Conservation (phyloP, 306 rosid genomes). For the Ammopiptanthus mongolicus region DNA sequence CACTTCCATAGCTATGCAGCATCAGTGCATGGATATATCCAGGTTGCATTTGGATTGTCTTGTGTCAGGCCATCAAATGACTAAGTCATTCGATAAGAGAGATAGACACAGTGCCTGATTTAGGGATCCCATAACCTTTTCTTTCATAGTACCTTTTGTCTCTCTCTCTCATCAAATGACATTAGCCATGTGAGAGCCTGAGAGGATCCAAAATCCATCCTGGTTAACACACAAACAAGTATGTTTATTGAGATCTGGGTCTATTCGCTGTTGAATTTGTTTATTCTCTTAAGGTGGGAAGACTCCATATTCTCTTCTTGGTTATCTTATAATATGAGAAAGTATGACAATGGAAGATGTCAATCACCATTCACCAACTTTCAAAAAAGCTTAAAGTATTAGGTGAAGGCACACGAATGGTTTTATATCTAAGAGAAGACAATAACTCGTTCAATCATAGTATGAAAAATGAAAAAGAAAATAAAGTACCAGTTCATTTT, state of each 20-base stretch:
- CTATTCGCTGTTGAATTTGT: background rate
- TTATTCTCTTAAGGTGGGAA: background rate
- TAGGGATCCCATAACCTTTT: background rate
- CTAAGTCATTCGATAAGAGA: background rate
- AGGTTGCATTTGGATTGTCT: background rate
- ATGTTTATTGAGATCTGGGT: background rate
- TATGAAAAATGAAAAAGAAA: background rate
- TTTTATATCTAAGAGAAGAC: background rate
- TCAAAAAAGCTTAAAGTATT: background rate
- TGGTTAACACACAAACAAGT: background rate
- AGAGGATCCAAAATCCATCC: background rate
- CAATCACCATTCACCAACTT: background rate
- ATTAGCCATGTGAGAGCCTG: background rate
- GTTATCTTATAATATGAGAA: background rate
- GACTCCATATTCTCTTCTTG: background rate
- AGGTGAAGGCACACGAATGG: background rate
- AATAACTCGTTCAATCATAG: background rate
- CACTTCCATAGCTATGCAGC: background rate
- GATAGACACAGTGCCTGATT: background rate
- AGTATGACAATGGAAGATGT: background rate
- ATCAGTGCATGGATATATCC: background rate
- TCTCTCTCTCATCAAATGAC: background rate
- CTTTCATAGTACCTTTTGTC: background rate
- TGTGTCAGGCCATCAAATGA: background rate
- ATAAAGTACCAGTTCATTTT: constrained; percentile 45